These are phyloP conservation scores for Starmerella stigmatis DNA, from an alignment of 805 yeast species.

Conservation along the genomic window DNA sequence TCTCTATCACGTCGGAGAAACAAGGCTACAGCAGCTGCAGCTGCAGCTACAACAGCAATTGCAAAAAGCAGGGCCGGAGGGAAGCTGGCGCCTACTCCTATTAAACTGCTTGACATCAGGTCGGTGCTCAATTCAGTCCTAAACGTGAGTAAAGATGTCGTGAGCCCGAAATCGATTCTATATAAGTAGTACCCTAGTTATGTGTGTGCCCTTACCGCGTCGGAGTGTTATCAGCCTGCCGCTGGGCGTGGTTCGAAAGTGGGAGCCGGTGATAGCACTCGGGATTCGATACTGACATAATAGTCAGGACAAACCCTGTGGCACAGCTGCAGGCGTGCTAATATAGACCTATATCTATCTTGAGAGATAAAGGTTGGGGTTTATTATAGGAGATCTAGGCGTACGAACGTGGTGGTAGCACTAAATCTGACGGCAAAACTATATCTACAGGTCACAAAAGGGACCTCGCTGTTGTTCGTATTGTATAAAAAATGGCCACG, in stretches of 20 bases:
- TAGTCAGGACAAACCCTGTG: neutral
- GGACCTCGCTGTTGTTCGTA: neutral
- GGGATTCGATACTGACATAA: neutral
- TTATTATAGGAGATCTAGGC: too few relatives aligned
- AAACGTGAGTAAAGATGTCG: too few relatives aligned
- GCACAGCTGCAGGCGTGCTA: neutral
- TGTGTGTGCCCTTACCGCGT: neutral
- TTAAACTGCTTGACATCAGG: neutral
- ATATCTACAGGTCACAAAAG: neutral
- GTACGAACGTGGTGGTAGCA: too few relatives aligned
- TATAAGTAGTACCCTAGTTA: too few relatives aligned
- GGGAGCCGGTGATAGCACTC: neutral
- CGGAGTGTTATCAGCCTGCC: constrained; percentile 1
- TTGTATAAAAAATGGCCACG: neutral
- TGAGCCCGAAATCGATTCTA: too few relatives aligned
- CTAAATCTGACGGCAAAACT: too few relatives aligned
- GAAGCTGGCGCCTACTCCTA: neutral
- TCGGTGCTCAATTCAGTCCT: too few relatives aligned
- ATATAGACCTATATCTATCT: neutral
- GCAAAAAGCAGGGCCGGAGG: neutral
- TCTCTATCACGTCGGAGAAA: neutral
- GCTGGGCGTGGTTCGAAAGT: neutral
- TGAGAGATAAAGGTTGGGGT: neutral
- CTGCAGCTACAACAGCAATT: neutral
- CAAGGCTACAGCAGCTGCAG: neutral